These are phyloP conservation scores for Stephanocyclus meneghinianus DNA, from an alignment of 352 stramenopile genomes.

Conservation along the genomic window DNA sequence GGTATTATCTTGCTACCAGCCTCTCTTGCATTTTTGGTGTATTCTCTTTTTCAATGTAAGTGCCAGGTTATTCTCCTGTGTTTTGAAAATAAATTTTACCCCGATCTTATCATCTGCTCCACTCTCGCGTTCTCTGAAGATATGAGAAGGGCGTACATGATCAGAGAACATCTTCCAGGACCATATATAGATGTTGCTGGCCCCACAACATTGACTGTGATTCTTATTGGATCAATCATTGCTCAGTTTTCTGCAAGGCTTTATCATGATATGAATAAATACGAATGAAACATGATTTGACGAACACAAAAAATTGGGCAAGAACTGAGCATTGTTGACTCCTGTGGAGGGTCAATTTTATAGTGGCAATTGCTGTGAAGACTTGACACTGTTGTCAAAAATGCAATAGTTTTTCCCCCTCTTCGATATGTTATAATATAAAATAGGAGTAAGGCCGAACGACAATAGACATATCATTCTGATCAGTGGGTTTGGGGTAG, in stretches of 20 bases:
- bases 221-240: constrained; percentile 52
- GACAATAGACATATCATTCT: no score
- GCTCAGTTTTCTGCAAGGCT: constrained; percentile 32
- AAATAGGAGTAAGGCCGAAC: no score
- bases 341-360: no score
- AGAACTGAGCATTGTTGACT: no score
- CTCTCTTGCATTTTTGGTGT: constrained; percentile 61
- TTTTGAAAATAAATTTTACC: not conserved
- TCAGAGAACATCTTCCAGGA: constrained; percentile 33
- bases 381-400: no score
- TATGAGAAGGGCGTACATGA: constrained; percentile 33
- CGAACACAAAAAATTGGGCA: no score
- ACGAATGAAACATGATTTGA: not conserved
- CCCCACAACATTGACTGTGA: constrained; percentile 45
- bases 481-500: no score
- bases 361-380: no score
- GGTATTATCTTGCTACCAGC: constrained; percentile 64
- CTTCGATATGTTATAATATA: no score
- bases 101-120: constrained; percentile 9
- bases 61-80: not conserved
- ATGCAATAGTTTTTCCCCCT: no score
- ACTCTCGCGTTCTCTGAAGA: constrained; percentile 11
- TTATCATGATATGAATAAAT: not conserved
- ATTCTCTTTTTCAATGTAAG: constrained; percentile 63
- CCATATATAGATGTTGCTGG: constrained; percentile 53